These are phyloP conservation scores for Magnaporthales sp. DNA, from an alignment of 2,329 filamentous ascomycete genomes.

Conservation along the genomic window DNA sequence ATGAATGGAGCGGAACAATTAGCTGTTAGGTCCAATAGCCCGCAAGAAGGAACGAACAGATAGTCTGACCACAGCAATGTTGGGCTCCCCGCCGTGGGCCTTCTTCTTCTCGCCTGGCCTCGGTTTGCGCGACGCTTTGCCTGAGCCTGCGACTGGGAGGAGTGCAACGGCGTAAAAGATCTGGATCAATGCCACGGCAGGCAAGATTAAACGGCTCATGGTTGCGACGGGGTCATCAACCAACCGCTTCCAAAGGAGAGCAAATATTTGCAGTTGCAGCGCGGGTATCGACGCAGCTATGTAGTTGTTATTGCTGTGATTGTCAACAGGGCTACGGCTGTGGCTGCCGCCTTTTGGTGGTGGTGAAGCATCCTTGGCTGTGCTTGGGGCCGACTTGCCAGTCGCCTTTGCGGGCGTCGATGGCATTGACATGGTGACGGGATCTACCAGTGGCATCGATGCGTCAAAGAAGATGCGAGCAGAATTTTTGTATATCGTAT, in stretches of 20 bases:
- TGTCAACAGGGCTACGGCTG: background rate
- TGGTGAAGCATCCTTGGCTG: background rate
- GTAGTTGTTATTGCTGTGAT: slow-evolving; percentile 3
- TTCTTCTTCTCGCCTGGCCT: slow-evolving; percentile 47
- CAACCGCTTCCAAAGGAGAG: slow-evolving; percentile 18
- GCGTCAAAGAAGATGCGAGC: background rate
- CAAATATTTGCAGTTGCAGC: slow-evolving; percentile 18
- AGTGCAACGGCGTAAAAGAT: slow-evolving; percentile 49
- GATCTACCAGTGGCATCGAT: slow-evolving; percentile 21
- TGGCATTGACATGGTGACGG: slow-evolving; percentile 21
- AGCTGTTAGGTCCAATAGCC: background rate
- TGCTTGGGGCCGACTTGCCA: slow-evolving; percentile 4
- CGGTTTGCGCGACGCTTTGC: slow-evolving; percentile 35
- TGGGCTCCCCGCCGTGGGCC: slow-evolving; percentile 31
- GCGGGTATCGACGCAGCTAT: slow-evolving; percentile 19
- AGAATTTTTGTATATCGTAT: background rate
- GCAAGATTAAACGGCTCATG: slow-evolving; percentile 19
- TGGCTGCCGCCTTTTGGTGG: slow-evolving; percentile 1
- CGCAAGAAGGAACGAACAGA: background rate
- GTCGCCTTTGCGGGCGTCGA: slow-evolving; percentile 12
- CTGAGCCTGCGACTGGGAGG: slow-evolving; percentile 50
- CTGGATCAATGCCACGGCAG: slow-evolving; percentile 20
- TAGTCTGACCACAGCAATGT: slow-evolving; percentile 36
- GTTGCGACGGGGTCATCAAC: slow-evolving; percentile 20
- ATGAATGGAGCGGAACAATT: slow-evolving; percentile 6